Evolutionary conservation across 1,284 basidiomycete genomes (phyloP).

Genomic region (Boletus putidus): DNA sequence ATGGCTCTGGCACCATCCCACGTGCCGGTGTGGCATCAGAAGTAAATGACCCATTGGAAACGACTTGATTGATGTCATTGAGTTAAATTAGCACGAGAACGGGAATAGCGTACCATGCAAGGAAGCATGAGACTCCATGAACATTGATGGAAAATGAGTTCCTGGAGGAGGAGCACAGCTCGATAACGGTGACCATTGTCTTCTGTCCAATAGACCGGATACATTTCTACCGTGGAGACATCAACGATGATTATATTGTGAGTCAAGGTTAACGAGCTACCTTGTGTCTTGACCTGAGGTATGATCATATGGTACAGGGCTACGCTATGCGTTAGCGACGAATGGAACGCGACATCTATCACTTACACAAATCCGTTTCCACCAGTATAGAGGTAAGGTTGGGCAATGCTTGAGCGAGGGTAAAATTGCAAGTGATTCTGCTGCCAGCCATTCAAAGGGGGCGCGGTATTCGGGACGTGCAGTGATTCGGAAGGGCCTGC

Average conservation of each 20-base stretch:
- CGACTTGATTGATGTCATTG: neutral
- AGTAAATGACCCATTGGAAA: no score
- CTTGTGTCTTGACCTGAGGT: neutral
- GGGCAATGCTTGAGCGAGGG: neutral
- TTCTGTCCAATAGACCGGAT: neutral
- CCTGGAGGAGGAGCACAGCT: no score
- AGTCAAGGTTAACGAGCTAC: neutral
- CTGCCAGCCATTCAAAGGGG: neutral
- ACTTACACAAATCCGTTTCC: neutral
- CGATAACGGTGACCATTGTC: neutral
- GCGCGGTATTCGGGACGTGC: neutral
- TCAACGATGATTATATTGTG: neutral
- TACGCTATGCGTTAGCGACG: neutral
- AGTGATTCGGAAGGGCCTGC: neutral
- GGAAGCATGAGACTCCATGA: no score
- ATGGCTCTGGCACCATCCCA: neutral
- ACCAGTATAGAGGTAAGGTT: neutral
- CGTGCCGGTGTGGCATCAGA: no score
- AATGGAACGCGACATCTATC: neutral
- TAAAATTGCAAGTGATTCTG: neutral
- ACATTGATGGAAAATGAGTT: neutral
- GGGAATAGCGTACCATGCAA: neutral
- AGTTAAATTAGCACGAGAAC: no score
- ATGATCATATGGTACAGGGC: no score
- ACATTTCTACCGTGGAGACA: neutral